Conservation (phyloP, 345 rosid genomes). For the Aquilaria sinensis region DNA sequence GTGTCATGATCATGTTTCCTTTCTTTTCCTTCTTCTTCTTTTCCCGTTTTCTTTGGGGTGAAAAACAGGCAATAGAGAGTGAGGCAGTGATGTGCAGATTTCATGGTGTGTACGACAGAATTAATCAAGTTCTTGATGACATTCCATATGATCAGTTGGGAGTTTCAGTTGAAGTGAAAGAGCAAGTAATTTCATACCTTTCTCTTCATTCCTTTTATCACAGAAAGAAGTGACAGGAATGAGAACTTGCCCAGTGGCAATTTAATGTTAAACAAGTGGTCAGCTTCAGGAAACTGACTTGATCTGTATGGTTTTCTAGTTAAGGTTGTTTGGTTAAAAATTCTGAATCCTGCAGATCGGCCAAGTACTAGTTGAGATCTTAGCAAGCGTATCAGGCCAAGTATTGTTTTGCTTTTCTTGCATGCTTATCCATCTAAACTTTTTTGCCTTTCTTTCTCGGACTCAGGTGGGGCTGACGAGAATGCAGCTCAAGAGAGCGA, state of each 20-base stretch:
- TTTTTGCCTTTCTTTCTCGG: not conserved
- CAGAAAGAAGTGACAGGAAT: too few species aligned
- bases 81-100: constrained; percentile 51
- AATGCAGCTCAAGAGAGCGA: constrained; percentile 49
- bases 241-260: too few species aligned
- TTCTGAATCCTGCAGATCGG: too few species aligned
- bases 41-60: not conserved
- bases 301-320: too few species aligned
- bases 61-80: constrained; percentile 49
- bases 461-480: constrained; percentile 51
- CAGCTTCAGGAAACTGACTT: too few species aligned
- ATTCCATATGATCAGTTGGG: constrained; percentile 41
- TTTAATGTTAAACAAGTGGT: too few species aligned
- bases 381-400: too few species aligned
- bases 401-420: too few species aligned
- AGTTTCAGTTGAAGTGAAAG: constrained; percentile 51
- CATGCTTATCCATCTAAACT: too few species aligned
- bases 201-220: not conserved
- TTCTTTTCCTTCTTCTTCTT: not conserved
- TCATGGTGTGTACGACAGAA: constrained; percentile 41
- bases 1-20: not conserved
- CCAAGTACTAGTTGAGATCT: too few species aligned
- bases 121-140: constrained; percentile 41
- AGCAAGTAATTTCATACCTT: constrained; percentile 33
- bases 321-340: too few species aligned